Evolutionary conservation across 1,139 yeast genomes (phyloP).

Genomic region (Candida mesenterica): DNA sequence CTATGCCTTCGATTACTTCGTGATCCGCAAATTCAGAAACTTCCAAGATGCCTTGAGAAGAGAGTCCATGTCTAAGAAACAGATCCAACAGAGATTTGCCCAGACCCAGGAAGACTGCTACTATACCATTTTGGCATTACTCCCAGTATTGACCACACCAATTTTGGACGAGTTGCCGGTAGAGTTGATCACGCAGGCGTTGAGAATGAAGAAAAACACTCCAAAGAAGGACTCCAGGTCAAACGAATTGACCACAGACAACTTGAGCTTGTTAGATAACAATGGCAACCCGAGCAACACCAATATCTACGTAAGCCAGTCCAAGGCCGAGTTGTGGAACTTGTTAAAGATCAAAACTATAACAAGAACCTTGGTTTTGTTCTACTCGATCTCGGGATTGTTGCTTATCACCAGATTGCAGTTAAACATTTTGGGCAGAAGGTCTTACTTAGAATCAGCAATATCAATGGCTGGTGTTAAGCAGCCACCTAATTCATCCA

Average conservation of each 20-base stretch:
- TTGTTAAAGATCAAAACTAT: slow-evolving; percentile 74
- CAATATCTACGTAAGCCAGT: slow-evolving; percentile 35
- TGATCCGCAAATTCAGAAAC: slow-evolving; percentile 57
- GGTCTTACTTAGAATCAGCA: slow-evolving; percentile 80
- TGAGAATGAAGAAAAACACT: slow-evolving; percentile 58
- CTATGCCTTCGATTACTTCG: slow-evolving; percentile 57
- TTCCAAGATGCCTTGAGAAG: slow-evolving; percentile 68
- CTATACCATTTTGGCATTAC: slow-evolving; percentile 76
- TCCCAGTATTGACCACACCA: slow-evolving; percentile 73
- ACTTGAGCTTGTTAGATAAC: slow-evolving; percentile 35
- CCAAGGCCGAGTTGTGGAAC: slow-evolving; percentile 83
- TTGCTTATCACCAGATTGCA: slow-evolving; percentile 80
- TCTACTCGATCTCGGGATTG: slow-evolving; percentile 68
- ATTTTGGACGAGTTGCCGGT: slow-evolving; percentile 65
- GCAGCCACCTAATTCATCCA: slow-evolving; percentile 12
- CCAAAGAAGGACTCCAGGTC: slow-evolving; percentile 16
- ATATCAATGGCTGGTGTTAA: slow-evolving; percentile 57
- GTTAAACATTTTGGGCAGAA: slow-evolving; percentile 82
- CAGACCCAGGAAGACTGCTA: slow-evolving; percentile 93
- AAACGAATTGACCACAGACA: slow-evolving; percentile 37
- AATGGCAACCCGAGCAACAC: slow-evolving; percentile 24
- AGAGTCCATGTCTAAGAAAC: slow-evolving; percentile 78
- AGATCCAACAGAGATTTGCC: slow-evolving; percentile 62
- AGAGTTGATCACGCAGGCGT: slow-evolving; percentile 68
- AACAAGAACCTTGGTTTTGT: slow-evolving; percentile 68